These are phyloP conservation scores for Euphorbia lathyris DNA, from an alignment of 345 rosid species.

Conservation along the genomic window DNA sequence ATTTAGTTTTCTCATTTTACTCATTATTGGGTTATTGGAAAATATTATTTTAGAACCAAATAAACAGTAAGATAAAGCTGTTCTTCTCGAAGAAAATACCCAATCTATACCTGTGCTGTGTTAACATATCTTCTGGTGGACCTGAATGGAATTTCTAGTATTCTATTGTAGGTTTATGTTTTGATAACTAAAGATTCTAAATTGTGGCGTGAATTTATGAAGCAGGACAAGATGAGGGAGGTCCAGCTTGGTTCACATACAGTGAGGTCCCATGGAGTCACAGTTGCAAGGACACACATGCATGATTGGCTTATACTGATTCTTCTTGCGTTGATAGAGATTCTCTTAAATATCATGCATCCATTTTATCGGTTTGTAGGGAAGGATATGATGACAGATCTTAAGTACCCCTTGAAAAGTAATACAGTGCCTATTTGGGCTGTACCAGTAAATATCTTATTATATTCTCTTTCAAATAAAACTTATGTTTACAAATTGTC, in stretches of 20 bases:
- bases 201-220: conserved; percentile 5
- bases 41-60: neutral
- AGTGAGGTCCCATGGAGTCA: conserved; percentile 55
- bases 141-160: neutral
- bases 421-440: conserved; percentile 80
- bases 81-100: neutral
- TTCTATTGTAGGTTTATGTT: conserved; percentile 4
- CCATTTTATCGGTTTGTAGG: conserved; percentile 91
- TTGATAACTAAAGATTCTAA: neutral
- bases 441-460: conserved; percentile 53
- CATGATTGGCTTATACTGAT: conserved; percentile 78
- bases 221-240: conserved; percentile 50
- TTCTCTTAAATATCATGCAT: conserved; percentile 41
- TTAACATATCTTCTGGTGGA: neutral
- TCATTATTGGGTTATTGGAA: neutral
- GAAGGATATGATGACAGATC: conserved; percentile 89
- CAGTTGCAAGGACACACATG: conserved; percentile 52
- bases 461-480: neutral
- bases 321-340: conserved; percentile 48
- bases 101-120: neutral
- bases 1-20: neutral
- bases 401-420: conserved; percentile 66
- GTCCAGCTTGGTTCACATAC: conserved; percentile 53
- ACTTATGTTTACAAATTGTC: neutral
- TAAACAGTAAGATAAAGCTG: neutral